These are phyloP conservation scores for Penicillium manginii DNA, from an alignment of 495 filamentous ascomycete genomes.

Conservation along the genomic window DNA sequence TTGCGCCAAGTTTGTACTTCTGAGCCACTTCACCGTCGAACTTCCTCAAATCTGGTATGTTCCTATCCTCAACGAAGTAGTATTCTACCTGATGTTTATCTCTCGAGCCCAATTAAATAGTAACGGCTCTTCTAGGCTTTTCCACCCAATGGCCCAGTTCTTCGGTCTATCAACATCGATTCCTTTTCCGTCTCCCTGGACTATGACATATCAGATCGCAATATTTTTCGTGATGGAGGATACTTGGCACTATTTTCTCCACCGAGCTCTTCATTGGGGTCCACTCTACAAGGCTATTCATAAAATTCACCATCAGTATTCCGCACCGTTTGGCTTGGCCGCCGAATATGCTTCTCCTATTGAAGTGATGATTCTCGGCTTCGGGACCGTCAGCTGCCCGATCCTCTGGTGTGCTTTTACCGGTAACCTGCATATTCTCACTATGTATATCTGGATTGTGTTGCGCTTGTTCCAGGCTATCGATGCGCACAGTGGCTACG, in stretches of 20 bases:
- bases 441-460: constrained; percentile 97
- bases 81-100: constrained; percentile 7
- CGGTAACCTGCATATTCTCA: constrained; percentile 86
- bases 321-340: constrained; percentile 92
- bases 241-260: constrained; percentile 97
- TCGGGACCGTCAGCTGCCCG: constrained; percentile 81
- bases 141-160: constrained; percentile 94
- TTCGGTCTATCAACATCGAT: constrained; percentile 87
- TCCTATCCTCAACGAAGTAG: constrained; percentile 19
- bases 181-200: constrained; percentile 83
- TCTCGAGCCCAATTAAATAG: constrained; percentile 1
- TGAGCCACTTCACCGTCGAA: constrained; percentile 95
- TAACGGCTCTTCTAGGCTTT: constrained; percentile 59
- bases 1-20: constrained; percentile 87
- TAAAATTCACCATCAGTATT: constrained; percentile 99
- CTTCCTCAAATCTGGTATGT: constrained; percentile 85
- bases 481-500: constrained; percentile 95
- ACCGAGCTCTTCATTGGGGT: constrained; percentile 94
- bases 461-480: constrained; percentile 97
- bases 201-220: constrained; percentile 88
- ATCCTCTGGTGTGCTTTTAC: constrained; percentile 86
- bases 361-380: constrained; percentile 93
- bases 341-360: constrained; percentile 98
- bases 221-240: constrained; percentile 97
- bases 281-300: constrained; percentile 92